Evolutionary conservation across 2,329 filamentous ascomycete species (phyloP).

Genomic region (Pseudogymnoascus sp.): DNA sequence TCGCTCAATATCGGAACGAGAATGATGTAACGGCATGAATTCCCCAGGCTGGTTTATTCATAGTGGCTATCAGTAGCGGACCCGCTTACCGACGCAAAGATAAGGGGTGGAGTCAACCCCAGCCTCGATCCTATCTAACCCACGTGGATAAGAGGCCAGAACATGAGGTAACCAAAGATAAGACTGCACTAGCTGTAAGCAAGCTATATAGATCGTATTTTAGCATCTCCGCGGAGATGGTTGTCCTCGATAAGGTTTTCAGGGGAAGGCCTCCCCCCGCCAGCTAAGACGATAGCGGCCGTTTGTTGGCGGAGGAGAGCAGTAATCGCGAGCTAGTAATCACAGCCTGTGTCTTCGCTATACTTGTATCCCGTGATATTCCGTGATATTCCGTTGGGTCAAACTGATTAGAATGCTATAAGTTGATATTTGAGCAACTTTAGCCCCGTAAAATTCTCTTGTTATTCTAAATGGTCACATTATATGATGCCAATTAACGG

Average conservation of each 20-base stretch:
- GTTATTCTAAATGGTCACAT: not conserved
- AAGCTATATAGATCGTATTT: not conserved
- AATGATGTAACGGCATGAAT: not conserved
- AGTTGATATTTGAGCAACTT: not conserved
- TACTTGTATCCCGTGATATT: not conserved
- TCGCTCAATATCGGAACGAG: not conserved
- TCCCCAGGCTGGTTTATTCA: not conserved
- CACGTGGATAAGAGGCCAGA: not conserved
- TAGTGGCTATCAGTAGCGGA: not conserved
- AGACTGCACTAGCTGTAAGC: not conserved
- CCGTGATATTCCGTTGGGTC: not conserved
- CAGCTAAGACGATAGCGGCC: not conserved
- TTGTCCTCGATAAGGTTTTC: not conserved
- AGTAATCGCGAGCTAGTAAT: not conserved
- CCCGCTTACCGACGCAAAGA: not conserved
- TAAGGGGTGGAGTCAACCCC: slow-evolving; percentile 2
- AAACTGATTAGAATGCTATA: too few relatives aligned
- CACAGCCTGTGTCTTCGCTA: not conserved
- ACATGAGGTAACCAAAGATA: not conserved
- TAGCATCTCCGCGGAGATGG: slow-evolving; percentile 3
- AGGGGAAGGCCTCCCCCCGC: not conserved
- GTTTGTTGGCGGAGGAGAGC: not conserved
- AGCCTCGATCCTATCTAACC: slow-evolving; percentile 5
- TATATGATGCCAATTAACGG: not conserved
- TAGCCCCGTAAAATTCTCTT: not conserved